phyloP scores from a whole-genome alignment of 495 filamentous ascomycete species.

The Poronia punctata region DNA sequence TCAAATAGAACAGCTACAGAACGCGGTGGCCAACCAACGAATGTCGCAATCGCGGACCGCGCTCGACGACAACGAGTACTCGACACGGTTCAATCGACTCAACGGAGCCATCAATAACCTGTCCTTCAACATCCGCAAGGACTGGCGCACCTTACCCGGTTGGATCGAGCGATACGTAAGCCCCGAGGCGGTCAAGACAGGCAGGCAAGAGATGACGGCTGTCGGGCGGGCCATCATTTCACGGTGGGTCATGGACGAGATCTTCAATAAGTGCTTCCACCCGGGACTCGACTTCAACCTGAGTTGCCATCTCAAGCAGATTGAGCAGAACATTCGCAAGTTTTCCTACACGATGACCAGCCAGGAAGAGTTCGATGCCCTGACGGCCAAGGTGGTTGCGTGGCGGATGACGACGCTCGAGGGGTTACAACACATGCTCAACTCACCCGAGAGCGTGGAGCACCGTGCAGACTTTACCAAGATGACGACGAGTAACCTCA shows the following conservation, averaged over 20 bases:
- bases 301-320: slow-evolving; percentile 70
- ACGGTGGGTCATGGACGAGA: slow-evolving; percentile 83
- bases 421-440: slow-evolving; percentile 68
- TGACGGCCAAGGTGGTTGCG: slow-evolving; percentile 77
- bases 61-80: slow-evolving; percentile 93
- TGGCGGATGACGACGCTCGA: slow-evolving; percentile 94
- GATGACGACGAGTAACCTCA: slow-evolving; percentile 62
- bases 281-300: slow-evolving; percentile 70
- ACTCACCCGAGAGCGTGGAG: slow-evolving; percentile 54
- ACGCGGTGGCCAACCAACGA: slow-evolving; percentile 90
- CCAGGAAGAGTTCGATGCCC: slow-evolving; percentile 82
- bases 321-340: slow-evolving; percentile 83
- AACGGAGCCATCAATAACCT: slow-evolving; percentile 94
- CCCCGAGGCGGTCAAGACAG: slow-evolving; percentile 68
- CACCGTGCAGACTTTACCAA: slow-evolving; percentile 60
- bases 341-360: slow-evolving; percentile 61
- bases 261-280: slow-evolving; percentile 88
- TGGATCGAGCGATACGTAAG: slow-evolving; percentile 79
- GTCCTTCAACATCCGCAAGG: slow-evolving; percentile 88
- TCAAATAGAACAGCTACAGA: slow-evolving; percentile 92
- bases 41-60: slow-evolving; percentile 91
- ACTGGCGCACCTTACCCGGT: slow-evolving; percentile 71
- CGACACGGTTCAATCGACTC: slow-evolving; percentile 79
- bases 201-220: slow-evolving; percentile 94
- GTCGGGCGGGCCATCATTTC: slow-evolving; percentile 88